Evolutionary conservation across 1,139 yeast genomes (phyloP).

Genomic region (Fermentozyma sake): DNA sequence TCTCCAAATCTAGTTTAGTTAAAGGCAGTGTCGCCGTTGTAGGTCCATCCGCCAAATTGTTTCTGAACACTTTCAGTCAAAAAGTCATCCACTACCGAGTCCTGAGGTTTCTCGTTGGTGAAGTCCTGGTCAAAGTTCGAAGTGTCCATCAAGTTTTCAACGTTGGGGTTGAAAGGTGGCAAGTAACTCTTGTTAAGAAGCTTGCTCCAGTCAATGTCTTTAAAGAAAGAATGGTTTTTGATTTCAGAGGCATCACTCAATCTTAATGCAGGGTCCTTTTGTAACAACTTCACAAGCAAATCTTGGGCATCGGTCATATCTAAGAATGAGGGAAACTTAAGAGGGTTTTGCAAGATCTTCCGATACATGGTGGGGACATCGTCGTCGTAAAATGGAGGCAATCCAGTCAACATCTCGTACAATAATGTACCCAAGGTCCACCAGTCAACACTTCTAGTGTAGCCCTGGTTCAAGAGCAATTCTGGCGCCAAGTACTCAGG

Average conservation of each 20-base stretch:
- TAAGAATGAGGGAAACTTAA: constrained; percentile 83
- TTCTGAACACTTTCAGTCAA: constrained; percentile 87
- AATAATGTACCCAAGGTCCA: constrained; percentile 95
- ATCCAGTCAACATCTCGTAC: constrained; percentile 94
- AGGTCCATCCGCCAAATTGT: constrained; percentile 99
- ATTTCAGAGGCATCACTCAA: constrained; percentile 83
- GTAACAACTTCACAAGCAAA: constrained; percentile 66
- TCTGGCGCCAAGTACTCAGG: constrained; percentile 97
- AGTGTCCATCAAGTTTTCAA: constrained; percentile 80
- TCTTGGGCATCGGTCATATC: constrained; percentile 83
- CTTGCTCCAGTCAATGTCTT: constrained; percentile 87
- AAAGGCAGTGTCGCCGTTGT: constrained; percentile 56
- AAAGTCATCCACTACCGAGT: constrained; percentile 90
- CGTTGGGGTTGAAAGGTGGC: constrained; percentile 95
- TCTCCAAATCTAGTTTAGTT: background rate
- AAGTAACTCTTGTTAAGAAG: constrained; percentile 82
- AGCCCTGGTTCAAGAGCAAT: constrained; percentile 83
- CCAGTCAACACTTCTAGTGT: constrained; percentile 94
- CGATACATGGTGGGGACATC: constrained; percentile 93
- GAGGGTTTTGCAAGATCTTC: constrained; percentile 83
- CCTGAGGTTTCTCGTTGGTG: constrained; percentile 90
- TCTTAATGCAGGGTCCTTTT: constrained; percentile 81
- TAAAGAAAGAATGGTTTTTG: constrained; percentile 80
- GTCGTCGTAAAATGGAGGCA: constrained; percentile 87
- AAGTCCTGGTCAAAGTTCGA: constrained; percentile 92